These are phyloP conservation scores for Trametes pubescens DNA, from an alignment of 1,284 basidiomycete species.

Conservation along the genomic window DNA sequence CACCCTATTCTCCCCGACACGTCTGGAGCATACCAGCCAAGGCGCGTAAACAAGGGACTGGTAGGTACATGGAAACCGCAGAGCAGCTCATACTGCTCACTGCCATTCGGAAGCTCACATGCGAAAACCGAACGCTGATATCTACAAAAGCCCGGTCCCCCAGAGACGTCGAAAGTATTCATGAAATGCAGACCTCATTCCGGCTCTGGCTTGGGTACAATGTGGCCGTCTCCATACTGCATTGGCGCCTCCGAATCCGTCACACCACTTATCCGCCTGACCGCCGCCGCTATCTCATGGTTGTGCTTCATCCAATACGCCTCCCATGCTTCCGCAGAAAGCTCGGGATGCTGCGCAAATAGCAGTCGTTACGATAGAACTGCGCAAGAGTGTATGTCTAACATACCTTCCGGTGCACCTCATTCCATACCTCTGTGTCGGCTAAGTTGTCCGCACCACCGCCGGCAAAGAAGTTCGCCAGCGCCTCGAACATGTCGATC, in stretches of 20 bases:
- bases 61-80: too few relatives aligned
- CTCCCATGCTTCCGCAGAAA: conserved; percentile 59
- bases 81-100: background rate
- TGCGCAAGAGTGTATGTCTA: background rate
- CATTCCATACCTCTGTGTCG: conserved; percentile 58
- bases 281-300: conserved; percentile 47
- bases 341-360: conserved; percentile 52
- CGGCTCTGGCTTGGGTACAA: conserved; percentile 16
- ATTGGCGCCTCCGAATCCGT: conserved; percentile 11
- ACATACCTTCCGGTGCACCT: conserved; percentile 39
- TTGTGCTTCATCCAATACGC: conserved; percentile 60
- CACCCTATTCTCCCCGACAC: too few relatives aligned
- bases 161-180: background rate
- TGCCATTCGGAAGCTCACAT: background rate
- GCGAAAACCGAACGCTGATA: too few relatives aligned
- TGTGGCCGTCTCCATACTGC: conserved; percentile 7
- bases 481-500: conserved; percentile 52
- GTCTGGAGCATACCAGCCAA: too few relatives aligned
- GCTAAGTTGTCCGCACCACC: conserved; percentile 54
- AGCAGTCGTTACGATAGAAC: background rate
- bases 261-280: conserved; percentile 23
- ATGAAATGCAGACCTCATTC: conserved; percentile 5
- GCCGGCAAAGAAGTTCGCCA: conserved; percentile 60
- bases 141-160: background rate
- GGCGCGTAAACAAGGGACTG: too few relatives aligned